Evolutionary conservation across 1,139 yeast genomes (phyloP).

Genomic region (Tardiomyces depauwii): DNA sequence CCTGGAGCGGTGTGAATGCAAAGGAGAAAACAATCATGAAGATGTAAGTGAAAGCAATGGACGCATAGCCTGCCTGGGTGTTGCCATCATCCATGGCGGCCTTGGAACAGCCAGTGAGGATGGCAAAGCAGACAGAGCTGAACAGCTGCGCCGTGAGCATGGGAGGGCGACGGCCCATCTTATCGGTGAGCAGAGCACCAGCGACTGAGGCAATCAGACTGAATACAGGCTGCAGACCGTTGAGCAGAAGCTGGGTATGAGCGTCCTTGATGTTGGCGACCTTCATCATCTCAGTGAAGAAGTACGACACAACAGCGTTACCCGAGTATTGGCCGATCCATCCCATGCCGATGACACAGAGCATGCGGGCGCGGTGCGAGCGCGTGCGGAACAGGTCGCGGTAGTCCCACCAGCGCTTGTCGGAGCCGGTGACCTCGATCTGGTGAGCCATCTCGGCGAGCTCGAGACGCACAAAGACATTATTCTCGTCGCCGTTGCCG

Average conservation of each 20-base stretch:
- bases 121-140: conserved; percentile 10
- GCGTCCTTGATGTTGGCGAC: conserved; percentile 6
- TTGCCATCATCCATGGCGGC: conserved; percentile 3
- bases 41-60: conserved; percentile 12
- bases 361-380: conserved; percentile 28
- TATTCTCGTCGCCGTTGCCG: not conserved
- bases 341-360: conserved; percentile 23
- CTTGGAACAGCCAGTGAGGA: conserved; percentile 10
- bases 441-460: not conserved
- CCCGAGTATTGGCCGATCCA: conserved; percentile 32
- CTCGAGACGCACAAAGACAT: not conserved
- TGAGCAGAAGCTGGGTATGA: conserved; percentile 7
- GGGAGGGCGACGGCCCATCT: conserved; percentile 12
- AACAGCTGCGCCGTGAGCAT: conserved; percentile 6
- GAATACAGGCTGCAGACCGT: conserved; percentile 6
- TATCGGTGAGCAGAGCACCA: conserved; percentile 10
- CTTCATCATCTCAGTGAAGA: conserved; percentile 3
- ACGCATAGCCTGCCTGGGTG: conserved; percentile 6
- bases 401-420: conserved; percentile 3
- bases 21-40: conserved; percentile 11
- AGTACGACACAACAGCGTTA: conserved; percentile 2
- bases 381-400: conserved; percentile 25
- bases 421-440: not conserved
- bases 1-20: conserved; percentile 16
- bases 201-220: conserved; percentile 6